Percentiles rank a stretch among this genome's conserved stretches.
Evolutionary conservation across 345 rosid species (phyloP).

Genomic region (Eucalyptus sp.): DNA sequence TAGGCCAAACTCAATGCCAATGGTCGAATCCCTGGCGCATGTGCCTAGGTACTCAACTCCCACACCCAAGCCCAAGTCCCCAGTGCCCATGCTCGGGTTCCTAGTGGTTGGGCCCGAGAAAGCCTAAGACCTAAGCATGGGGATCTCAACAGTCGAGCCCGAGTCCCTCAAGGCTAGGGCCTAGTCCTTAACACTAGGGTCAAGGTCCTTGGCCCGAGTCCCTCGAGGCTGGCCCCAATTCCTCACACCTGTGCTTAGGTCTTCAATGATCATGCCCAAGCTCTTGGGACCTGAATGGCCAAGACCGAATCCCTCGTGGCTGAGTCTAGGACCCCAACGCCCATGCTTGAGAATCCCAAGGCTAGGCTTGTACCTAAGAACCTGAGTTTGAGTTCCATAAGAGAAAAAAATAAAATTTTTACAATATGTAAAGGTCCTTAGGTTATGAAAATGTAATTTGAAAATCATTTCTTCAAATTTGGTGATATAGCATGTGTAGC

Average conservation of each 20-base stretch:
- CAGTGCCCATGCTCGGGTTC: not conserved
- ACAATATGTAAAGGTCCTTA: not conserved
- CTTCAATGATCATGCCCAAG: not conserved
- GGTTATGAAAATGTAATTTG: not conserved
- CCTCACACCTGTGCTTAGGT: not conserved
- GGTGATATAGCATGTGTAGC: not conserved
- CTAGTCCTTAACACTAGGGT: not conserved
- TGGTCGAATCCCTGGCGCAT: accelerated
- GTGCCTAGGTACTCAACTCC: not conserved
- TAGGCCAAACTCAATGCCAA: not conserved
- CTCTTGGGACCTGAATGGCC: not conserved
- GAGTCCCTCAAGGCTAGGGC: not conserved
- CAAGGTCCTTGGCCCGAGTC: not conserved
- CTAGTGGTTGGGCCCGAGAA: not conserved
- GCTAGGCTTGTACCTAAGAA: not conserved
- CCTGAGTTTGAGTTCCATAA: not conserved
- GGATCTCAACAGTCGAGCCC: not conserved
- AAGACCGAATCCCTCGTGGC: not conserved
- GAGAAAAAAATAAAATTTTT: not conserved
- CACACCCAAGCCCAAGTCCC: not conserved
- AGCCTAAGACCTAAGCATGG: not conserved
- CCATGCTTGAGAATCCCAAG: not conserved
- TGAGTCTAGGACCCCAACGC: not conserved
- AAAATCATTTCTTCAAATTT: not conserved
- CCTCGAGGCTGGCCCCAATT: not conserved